Percentiles rank a stretch among this genome's conserved stretches.
phyloP scores from a whole-genome alignment of 2,329 filamentous ascomycete genomes.

The Aspergillus calidoustus region DNA sequence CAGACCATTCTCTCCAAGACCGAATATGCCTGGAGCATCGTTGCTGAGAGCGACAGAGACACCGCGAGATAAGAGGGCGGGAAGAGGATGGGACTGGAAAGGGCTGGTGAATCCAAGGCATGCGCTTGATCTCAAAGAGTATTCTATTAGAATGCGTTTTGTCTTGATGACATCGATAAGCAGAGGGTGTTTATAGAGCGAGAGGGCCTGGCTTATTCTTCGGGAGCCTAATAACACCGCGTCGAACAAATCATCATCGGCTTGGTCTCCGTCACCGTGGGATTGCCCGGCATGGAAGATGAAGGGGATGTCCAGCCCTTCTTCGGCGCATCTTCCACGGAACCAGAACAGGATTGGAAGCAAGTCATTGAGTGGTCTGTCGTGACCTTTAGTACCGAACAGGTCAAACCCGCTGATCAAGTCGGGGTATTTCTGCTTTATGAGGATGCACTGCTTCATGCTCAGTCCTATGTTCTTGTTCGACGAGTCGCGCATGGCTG shows the following conservation, averaged over 20 bases:
- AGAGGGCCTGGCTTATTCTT: slow-evolving; percentile 87
- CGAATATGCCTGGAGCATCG: slow-evolving; percentile 87
- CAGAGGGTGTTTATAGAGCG: slow-evolving; percentile 87
- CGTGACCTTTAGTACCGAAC: slow-evolving; percentile 83
- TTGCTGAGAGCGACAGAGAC: slow-evolving; percentile 85
- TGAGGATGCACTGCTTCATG: slow-evolving; percentile 86
- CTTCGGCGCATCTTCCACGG: slow-evolving; percentile 77
- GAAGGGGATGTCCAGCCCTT: slow-evolving; percentile 83
- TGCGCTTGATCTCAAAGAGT: slow-evolving; percentile 90
- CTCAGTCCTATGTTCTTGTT: slow-evolving; percentile 71
- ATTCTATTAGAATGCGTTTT: slow-evolving; percentile 84
- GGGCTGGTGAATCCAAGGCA: slow-evolving; percentile 78
- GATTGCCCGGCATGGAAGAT: slow-evolving; percentile 95
- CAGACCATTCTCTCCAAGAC: slow-evolving; percentile 79
- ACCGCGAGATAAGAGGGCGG: slow-evolving; percentile 81
- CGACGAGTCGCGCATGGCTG: slow-evolving; percentile 67
- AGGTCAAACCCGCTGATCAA: slow-evolving; percentile 87
- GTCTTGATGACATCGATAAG: slow-evolving; percentile 88
- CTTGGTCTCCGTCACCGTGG: slow-evolving; percentile 74
- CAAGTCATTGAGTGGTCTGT: slow-evolving; percentile 74
- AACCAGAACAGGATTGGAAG: slow-evolving; percentile 93
- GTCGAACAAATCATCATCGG: slow-evolving; percentile 87
- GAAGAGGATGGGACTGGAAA: slow-evolving; percentile 78
- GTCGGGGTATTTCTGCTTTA: slow-evolving; percentile 78
- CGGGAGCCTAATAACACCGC: slow-evolving; percentile 84